Percentiles rank a stretch among this genome's conserved stretches.
phyloP scores from a whole-genome alignment of 306 rosid genomes.

The Dicorynia guianensis region DNA sequence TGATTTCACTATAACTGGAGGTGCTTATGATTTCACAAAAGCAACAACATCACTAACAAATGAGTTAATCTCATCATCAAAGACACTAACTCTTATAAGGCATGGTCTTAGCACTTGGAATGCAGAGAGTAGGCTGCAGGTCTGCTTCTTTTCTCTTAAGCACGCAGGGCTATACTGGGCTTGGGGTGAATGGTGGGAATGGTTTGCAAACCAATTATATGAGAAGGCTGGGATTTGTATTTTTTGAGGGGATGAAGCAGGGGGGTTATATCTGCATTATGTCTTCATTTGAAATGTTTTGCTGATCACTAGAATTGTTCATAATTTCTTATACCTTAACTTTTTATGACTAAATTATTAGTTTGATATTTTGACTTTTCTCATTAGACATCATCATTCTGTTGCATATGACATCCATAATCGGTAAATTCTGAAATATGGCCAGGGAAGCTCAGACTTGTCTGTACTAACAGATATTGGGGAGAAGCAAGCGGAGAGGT shows the following conservation, averaged over 20 bases:
- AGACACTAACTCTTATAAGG: conserved; percentile 57
- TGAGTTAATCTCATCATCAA: conserved; percentile 42
- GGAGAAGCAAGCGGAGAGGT: conserved; percentile 69
- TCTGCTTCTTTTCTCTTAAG: background rate
- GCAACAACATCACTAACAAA: conserved; percentile 53
- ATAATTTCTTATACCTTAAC: too few species aligned
- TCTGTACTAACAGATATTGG: conserved; percentile 74
- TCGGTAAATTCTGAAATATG: conserved; percentile 31
- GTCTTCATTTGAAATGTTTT: too few species aligned
- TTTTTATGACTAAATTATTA: too few species aligned
- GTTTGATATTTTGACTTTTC: background rate
- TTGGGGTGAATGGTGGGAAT: too few species aligned
- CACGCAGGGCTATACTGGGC: too few species aligned
- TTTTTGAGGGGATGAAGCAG: too few species aligned
- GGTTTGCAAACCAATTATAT: too few species aligned
- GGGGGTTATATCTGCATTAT: too few species aligned
- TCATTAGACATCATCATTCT: background rate
- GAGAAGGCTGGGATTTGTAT: too few species aligned
- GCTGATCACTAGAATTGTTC: too few species aligned
- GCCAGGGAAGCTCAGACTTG: conserved; percentile 71
- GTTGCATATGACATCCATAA: background rate
- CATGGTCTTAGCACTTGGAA: conserved; percentile 62
- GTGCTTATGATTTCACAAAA: conserved; percentile 54
- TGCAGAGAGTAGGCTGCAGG: conserved; percentile 55
- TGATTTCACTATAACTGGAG: conserved; percentile 45